These are phyloP conservation scores for Moesziomyces sp. DNA, from an alignment of 1,284 basidiomycete genomes.

Conservation along the genomic window DNA sequence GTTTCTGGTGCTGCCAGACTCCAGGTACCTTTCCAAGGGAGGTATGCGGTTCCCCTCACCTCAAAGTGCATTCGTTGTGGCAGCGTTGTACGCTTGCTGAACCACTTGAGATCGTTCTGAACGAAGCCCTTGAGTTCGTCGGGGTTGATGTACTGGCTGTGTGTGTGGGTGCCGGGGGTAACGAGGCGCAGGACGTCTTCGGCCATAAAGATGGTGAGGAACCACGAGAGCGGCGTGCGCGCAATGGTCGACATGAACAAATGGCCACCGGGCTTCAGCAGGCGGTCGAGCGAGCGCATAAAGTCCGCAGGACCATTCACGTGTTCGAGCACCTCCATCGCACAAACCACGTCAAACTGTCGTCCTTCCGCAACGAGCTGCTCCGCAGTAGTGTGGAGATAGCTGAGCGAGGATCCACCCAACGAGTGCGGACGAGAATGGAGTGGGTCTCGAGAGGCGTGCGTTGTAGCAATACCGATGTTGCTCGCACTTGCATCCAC, in stretches of 20 bases:
- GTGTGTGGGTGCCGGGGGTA: slow-evolving; percentile 88
- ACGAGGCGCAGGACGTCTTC: slow-evolving; percentile 84
- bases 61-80: slow-evolving; percentile 60
- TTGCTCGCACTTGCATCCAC: slow-evolving; percentile 91
- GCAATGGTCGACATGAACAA: slow-evolving; percentile 96
- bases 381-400: slow-evolving; percentile 84
- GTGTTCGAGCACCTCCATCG: slow-evolving; percentile 98
- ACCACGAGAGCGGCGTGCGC: slow-evolving; percentile 87
- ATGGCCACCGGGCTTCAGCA: slow-evolving; percentile 84
- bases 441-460: slow-evolving; percentile 81
- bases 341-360: slow-evolving; percentile 89
- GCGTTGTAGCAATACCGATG: slow-evolving; percentile 84
- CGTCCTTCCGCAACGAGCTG: slow-evolving; percentile 72
- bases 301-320: slow-evolving; percentile 91
- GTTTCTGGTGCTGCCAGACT: slow-evolving; percentile 24
- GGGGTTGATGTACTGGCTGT: slow-evolving; percentile 89
- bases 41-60: slow-evolving; percentile 58
- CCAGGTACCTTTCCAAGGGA: slow-evolving; percentile 59
- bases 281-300: slow-evolving; percentile 57
- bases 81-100: slow-evolving; percentile 1
- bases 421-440: slow-evolving; percentile 23
- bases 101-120: slow-evolving; percentile 72
- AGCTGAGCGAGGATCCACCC: slow-evolving; percentile 70
- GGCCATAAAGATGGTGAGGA: slow-evolving; percentile 89
- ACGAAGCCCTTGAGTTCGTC: slow-evolving; percentile 89